Evolutionary conservation across 2,329 filamentous ascomycete genomes (phyloP).

Genomic region (Rutstroemia sp.): DNA sequence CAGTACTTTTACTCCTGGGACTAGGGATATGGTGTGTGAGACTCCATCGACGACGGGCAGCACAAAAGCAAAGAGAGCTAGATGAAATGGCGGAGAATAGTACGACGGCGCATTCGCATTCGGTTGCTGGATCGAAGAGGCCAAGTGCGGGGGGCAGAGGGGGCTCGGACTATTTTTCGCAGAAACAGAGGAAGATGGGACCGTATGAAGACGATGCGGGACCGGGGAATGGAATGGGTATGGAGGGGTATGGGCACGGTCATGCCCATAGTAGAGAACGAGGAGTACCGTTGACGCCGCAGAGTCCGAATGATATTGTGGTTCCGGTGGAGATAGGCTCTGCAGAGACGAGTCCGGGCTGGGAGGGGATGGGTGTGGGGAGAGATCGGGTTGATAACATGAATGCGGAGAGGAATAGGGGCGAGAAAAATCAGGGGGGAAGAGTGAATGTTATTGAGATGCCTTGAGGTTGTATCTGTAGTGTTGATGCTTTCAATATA

Average conservation of each 20-base stretch:
- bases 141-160: conserved; percentile 1
- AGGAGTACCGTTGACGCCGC: conserved; percentile 38
- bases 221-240: no score
- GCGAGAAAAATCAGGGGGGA: no score
- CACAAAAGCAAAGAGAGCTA: not conserved
- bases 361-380: not conserved
- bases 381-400: not conserved
- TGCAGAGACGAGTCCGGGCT: not conserved
- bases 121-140: conserved; percentile 4
- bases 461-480: no score
- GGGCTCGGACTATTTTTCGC: conserved; percentile 27
- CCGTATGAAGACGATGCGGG: conserved; percentile 32
- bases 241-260: no score
- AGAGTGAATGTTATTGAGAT: no score
- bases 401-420: no score
- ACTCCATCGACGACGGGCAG: conserved; percentile 29
- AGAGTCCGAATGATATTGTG: conserved; percentile 42
- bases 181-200: conserved; percentile 27
- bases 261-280: conserved; percentile 20
- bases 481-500: no score
- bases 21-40: conserved; percentile 41
- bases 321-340: conserved; percentile 49
- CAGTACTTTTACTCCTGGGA: conserved; percentile 36
- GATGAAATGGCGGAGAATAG: not conserved
- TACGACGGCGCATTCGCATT: conserved; percentile 11